These are phyloP conservation scores for Imleria badia DNA, from an alignment of 768 basidiomycete genomes.

Conservation along the genomic window DNA sequence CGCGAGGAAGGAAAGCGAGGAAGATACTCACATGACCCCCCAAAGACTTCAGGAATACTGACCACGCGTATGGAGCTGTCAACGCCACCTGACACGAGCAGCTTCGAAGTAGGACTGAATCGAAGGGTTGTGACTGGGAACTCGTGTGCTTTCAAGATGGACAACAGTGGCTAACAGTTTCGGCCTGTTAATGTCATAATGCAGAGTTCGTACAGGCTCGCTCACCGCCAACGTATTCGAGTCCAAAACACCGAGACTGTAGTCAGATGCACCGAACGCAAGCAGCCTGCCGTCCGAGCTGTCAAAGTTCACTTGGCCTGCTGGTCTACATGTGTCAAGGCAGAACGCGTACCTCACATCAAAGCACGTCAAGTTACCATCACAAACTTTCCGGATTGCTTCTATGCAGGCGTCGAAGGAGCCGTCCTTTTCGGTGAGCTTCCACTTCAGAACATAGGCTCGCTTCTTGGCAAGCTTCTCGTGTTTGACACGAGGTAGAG, in stretches of 20 bases:
- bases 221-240: conserved; percentile 73
- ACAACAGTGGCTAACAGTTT: conserved; percentile 68
- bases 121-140: conserved; percentile 88
- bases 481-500: conserved; percentile 55
- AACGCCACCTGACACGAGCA: conserved; percentile 86
- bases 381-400: conserved; percentile 69
- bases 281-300: conserved; percentile 82
- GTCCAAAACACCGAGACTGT: conserved; percentile 82
- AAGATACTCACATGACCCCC: conserved; percentile 50
- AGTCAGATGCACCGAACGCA: conserved; percentile 85
- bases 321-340: background rate
- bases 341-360: conserved; percentile 68
- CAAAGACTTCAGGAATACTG: conserved; percentile 59
- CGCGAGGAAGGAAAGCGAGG: conserved; percentile 22
- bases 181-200: background rate
- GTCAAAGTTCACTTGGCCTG: conserved; percentile 7
- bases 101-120: conserved; percentile 80
- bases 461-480: conserved; percentile 55
- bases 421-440: conserved; percentile 56
- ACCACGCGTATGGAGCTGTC: conserved; percentile 86
- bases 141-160: conserved; percentile 92
- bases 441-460: conserved; percentile 73
- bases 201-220: background rate
- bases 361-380: conserved; percentile 82
- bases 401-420: conserved; percentile 58